Evolutionary conservation across 192 early-diverging fungal species (phyloP), one percentile per base, ranked within the genome.

Genomic region (Coemansia sp.): DNA sequence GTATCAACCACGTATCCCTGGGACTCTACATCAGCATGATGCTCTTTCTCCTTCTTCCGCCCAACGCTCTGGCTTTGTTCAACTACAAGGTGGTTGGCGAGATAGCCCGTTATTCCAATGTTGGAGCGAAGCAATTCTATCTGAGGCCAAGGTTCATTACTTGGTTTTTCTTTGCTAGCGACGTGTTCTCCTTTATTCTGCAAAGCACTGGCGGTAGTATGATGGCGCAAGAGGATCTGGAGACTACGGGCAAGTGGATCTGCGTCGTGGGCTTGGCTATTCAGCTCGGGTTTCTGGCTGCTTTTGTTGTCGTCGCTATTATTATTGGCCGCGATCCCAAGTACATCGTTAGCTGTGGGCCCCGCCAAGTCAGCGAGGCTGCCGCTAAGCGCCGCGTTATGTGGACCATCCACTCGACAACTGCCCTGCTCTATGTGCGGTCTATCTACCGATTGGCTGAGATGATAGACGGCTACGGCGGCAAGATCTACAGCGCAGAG

Each of bases 111-210:
- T 39, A 23, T 9, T 78, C 70, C 1, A 50, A 53, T 3, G 55
- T 59, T 42, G 16, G 23, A 5, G 33, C 34, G 0, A 56, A 50
- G 5, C 37, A 8, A 3, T 83, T 82, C 20, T 79, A 51, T 55
- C 43, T 83, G 13, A 69, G 59, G 2, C 76, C 75, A 6, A 48
- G 57, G 5, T 84, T 84, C 36, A 68, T 84, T 16, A 78, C 68
- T 0, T 82, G 79, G 79, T 78, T 84, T 9, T 83, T 84, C 31
- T 84, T 84, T 57, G 28, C 62, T 16, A 83, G 80, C 70, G 83
- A 84, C 58, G 70, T 84, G 7, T 66, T 83, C 23, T 70, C 81
- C 1, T 78, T 84, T 31, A 31, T 78, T n/a, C 42, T 84, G 43
- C 83, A 83, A 40, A 67, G 69, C 34, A 26, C 57, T 0, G 83